Evolutionary conservation across 352 stramenopile genomes (phyloP).

Genomic region (Phytophthora citricola): DNA sequence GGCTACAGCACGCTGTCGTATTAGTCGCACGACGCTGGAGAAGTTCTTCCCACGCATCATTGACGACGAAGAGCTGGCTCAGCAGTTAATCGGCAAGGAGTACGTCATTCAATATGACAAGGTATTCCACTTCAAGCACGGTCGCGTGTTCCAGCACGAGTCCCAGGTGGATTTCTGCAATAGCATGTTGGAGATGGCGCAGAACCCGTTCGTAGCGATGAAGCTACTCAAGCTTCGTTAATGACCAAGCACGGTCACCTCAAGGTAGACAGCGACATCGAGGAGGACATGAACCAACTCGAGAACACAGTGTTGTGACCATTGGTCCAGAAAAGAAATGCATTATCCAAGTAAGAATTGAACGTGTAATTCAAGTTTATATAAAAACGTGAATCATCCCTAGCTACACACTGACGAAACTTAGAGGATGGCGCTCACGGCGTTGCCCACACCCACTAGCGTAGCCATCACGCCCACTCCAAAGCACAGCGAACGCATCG

Average conservation of each 20-base stretch:
- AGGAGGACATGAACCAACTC: slow-evolving; percentile 51
- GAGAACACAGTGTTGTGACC: slow-evolving; percentile 40
- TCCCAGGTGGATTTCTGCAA: slow-evolving; percentile 56
- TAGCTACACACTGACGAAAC: not conserved
- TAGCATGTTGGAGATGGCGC: slow-evolving; percentile 56
- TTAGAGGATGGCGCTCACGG: slow-evolving; percentile 33
- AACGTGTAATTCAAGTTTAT: not conserved
- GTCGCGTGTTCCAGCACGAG: slow-evolving; percentile 66
- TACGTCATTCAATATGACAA: slow-evolving; percentile 77
- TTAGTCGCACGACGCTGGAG: slow-evolving; percentile 53
- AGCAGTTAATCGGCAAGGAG: slow-evolving; percentile 64
- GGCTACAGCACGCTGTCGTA: slow-evolving; percentile 45
- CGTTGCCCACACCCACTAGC: slow-evolving; percentile 30
- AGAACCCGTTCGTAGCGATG: slow-evolving; percentile 61
- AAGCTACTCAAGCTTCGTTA: slow-evolving; percentile 58
- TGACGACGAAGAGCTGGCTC: slow-evolving; percentile 55
- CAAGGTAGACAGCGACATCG: slow-evolving; percentile 45
- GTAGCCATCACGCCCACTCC: slow-evolving; percentile 31
- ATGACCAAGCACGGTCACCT: slow-evolving; percentile 72
- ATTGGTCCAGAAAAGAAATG: not conserved
- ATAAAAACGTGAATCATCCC: not conserved
- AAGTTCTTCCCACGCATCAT: slow-evolving; percentile 60
- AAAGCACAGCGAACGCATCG: slow-evolving; percentile 42
- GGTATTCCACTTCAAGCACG: slow-evolving; percentile 65
- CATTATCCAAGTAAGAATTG: slow-evolving; percentile 4